These are phyloP conservation scores for Luffa acutangula DNA, from an alignment of 306 rosid species.

Conservation along the genomic window DNA sequence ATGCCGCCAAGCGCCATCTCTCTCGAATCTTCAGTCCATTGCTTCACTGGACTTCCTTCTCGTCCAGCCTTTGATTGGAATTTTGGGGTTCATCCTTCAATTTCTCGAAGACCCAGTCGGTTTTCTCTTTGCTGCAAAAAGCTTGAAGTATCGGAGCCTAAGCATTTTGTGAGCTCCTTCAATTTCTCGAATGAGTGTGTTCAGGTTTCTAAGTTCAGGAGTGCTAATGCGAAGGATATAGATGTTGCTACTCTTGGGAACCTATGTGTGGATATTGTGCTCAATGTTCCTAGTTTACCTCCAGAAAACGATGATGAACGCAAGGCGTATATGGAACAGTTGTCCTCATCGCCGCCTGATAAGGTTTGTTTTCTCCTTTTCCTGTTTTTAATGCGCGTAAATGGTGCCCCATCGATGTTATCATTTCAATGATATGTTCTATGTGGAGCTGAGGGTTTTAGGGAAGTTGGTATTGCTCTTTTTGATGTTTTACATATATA, in stretches of 20 bases:
- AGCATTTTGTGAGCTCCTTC: background rate
- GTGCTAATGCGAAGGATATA: conserved; percentile 28
- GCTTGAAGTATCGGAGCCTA: conserved; percentile 25
- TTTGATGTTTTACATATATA: background rate
- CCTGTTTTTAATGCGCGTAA: background rate
- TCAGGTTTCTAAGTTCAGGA: conserved; percentile 18
- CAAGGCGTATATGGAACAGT: conserved; percentile 57
- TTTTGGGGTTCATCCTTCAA: conserved; percentile 12
- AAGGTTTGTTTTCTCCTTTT: conserved; percentile 29
- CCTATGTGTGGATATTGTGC: conserved; percentile 87
- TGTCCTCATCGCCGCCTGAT: conserved; percentile 70
- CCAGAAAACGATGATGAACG: conserved; percentile 47
- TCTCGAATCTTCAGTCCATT: conserved; percentile 26
- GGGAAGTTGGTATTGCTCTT: background rate
- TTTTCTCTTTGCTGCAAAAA: conserved; percentile 27
- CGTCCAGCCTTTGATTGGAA: conserved; percentile 6
- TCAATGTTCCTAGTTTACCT: conserved; percentile 69
- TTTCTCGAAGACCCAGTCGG: conserved; percentile 2
- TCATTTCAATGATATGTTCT: background rate
- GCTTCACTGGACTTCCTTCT: conserved; percentile 23
- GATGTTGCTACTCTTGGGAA: conserved; percentile 83
- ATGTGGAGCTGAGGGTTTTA: background rate
- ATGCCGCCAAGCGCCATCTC: conserved; percentile 46
- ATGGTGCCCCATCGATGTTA: background rate
- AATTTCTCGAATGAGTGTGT: conserved; percentile 14